Base-by-base conservation (phyloP, 2,329 filamentous ascomycete species). In the Zymoseptoria pseudotritici region DNA sequence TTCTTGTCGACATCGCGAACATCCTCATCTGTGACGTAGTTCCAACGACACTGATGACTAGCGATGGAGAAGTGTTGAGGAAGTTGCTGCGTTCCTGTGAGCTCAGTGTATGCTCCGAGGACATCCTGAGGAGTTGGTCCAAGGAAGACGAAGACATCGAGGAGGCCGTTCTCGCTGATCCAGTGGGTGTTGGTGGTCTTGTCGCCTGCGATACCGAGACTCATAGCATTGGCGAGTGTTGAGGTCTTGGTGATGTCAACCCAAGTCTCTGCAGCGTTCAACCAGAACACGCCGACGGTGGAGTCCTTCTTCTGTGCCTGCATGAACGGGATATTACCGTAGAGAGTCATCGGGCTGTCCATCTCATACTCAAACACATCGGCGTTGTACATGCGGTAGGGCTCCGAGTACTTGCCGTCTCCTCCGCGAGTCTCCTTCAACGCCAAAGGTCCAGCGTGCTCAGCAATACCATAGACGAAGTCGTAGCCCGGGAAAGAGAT, bases 1-100 rank as follows among this genome's bases (percentile, higher is more conserved):
- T 95, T 96, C 65, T 89, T 86, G 73, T 97, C 92, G 50, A 99
- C 93, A 70, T 97, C 92, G 74, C 90, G 95, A 60, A 99, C 92
- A 75, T 99, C 94, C 65, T 97, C 91, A 69, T 97, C 93, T 1
- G 91, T 95, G 59, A 97, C 87, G 73, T 99, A 99, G 77, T 99
- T 99, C 94, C 94, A 99, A 68, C 94, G 89, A 74, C 94, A 97
- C 75, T 99, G 94, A 72, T 99, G 94, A 75, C 97, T 97, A 11
- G 85, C 94, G 66, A 99, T 86, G 1, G 93, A 83, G 69, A 97
- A 97, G 64, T 94, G 88, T 70, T 96, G 91, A 1, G 94, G 94
- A 75, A 99, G 84, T 61, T 92, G 87, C 29, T 91, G 94, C 70
- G 87, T 93, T 24, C 94, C 94, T 8, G 94, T 99, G 53, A 99